Conservation (phyloP, 495 filamentous ascomycete genomes). For the Hypoxylon fuscum region DNA sequence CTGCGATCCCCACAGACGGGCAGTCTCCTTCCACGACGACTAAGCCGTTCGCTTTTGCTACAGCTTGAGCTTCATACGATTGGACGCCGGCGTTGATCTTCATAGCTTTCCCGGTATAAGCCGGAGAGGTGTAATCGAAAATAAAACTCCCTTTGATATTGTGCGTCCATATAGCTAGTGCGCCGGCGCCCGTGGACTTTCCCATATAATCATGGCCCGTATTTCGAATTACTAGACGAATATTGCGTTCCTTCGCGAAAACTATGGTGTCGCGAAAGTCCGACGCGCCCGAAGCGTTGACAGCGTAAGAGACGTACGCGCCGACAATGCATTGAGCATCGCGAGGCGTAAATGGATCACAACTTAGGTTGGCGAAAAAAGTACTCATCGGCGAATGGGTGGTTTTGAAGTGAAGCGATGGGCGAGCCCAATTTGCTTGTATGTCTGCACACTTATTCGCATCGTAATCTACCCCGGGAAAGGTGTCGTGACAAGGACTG, state of each 20-base stretch:
- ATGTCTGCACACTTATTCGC: conserved; percentile 14
- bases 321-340: conserved; percentile 59
- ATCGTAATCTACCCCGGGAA: conserved; percentile 12
- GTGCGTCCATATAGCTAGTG: conserved; percentile 60
- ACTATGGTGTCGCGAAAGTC: conserved; percentile 56
- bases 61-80: conserved; percentile 60
- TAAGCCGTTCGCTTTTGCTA: conserved; percentile 54
- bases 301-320: conserved; percentile 65
- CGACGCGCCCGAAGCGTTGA: conserved; percentile 51
- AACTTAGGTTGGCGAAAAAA: conserved; percentile 57
- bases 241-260: conserved; percentile 57
- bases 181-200: conserved; percentile 61
- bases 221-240: conserved; percentile 59
- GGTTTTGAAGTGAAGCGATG: background rate
- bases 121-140: conserved; percentile 36
- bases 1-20: conserved; percentile 57
- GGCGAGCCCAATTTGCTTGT: conserved; percentile 13
- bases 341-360: conserved; percentile 59
- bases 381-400: conserved; percentile 51
- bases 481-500: conserved; percentile 7
- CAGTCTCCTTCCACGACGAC: conserved; percentile 63
- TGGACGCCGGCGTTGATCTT: conserved; percentile 69
- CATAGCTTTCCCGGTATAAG: conserved; percentile 57
- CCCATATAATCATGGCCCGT: conserved; percentile 58
- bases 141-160: conserved; percentile 53